Conservation (phyloP, 2,329 filamentous ascomycete genomes). For the Dryadomyces quercus-mongolicae region DNA sequence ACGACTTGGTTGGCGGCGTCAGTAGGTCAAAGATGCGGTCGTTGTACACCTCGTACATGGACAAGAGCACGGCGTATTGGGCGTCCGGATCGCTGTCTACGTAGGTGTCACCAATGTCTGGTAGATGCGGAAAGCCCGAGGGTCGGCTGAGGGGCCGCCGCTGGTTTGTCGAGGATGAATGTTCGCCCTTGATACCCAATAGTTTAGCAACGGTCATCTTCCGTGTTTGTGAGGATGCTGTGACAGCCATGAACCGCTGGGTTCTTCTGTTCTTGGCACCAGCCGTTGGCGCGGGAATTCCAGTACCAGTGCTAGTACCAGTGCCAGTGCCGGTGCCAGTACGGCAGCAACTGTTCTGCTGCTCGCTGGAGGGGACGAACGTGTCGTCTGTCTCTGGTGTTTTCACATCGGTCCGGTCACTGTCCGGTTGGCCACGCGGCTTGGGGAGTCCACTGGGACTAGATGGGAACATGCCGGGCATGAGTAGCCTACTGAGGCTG, state of each 20-base stretch:
- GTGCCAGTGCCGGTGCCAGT: neutral
- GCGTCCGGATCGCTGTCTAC: constrained; percentile 55
- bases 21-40: constrained; percentile 94
- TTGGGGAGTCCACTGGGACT: constrained; percentile 8
- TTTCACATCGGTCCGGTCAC: constrained; percentile 22
- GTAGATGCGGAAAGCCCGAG: constrained; percentile 58
- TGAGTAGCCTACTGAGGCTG: constrained; percentile 12
- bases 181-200: constrained; percentile 32
- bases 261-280: too few relatives aligned
- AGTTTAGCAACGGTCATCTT: constrained; percentile 31
- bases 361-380: too few relatives aligned
- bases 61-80: constrained; percentile 81
- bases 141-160: constrained; percentile 55
- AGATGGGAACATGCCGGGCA: constrained; percentile 12
- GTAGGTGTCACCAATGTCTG: constrained; percentile 59
- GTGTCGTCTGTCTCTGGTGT: too few relatives aligned
- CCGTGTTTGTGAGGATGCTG: neutral
- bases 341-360: too few relatives aligned
- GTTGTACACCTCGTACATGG: constrained; percentile 99
- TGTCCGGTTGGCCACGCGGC: constrained; percentile 24
- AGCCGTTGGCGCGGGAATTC: too few relatives aligned
- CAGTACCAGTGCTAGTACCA: constrained; percentile 23
- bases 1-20: constrained; percentile 46
- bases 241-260: neutral
- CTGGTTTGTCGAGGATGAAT: constrained; percentile 28